phyloP scores from a whole-genome alignment of 164 flowering plant genomes.

The Stephania yunnanensis region DNA sequence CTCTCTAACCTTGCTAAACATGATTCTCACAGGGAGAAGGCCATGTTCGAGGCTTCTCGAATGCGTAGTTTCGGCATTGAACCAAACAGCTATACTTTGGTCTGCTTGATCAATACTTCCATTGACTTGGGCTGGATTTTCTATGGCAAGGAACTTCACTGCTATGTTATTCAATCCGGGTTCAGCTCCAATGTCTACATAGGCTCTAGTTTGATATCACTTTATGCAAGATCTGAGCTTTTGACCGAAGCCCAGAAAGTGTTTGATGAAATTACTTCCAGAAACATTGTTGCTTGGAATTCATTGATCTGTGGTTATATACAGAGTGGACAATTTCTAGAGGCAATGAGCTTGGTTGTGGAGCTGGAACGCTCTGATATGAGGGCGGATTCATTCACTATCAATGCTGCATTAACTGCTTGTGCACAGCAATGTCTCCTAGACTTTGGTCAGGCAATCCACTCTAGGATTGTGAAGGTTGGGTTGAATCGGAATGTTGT shows the following conservation, averaged over 20 bases:
- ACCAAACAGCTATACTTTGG: conserved; percentile 27
- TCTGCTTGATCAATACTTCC: conserved; percentile 35
- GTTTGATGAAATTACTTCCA: conserved; percentile 60
- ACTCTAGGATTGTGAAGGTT: conserved; percentile 40
- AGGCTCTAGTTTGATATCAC: conserved; percentile 35
- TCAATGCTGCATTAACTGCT: conserved; percentile 46
- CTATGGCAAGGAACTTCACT: conserved; percentile 42
- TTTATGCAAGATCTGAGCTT: conserved; percentile 30
- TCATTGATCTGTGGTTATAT: conserved; percentile 54
- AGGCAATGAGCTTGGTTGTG: conserved; percentile 36
- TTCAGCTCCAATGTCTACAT: conserved; percentile 33
- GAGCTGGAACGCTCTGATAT: conserved; percentile 35
- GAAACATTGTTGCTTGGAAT: conserved; percentile 62
- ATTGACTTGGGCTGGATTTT: conserved; percentile 22
- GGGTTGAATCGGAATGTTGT: conserved; percentile 33
- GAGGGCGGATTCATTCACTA: conserved; percentile 38
- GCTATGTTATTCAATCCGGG: conserved; percentile 41
- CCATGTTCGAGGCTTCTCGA: background rate
- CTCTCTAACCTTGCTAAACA: background rate
- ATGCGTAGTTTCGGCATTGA: background rate
- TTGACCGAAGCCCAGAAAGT: conserved; percentile 34
- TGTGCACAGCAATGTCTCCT: conserved; percentile 34
- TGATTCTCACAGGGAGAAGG: background rate
- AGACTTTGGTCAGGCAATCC: conserved; percentile 38
- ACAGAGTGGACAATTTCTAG: conserved; percentile 29